Evolutionary conservation across 2,329 filamentous ascomycete species (phyloP).

Genomic region (Claviceps sp.): DNA sequence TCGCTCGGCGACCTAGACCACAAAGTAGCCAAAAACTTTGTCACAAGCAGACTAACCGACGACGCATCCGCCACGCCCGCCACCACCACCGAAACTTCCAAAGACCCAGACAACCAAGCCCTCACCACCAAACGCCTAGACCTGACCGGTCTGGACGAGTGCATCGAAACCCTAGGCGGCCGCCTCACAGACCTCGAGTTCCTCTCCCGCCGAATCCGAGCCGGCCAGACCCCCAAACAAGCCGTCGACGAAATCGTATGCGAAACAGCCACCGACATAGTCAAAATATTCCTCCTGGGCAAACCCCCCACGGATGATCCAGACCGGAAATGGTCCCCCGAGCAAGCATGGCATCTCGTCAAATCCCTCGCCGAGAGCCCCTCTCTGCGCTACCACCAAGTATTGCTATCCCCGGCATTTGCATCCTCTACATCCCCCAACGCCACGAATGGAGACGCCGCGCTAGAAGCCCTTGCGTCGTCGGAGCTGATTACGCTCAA

Average conservation of each 20-base stretch:
- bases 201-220: conserved; percentile 76
- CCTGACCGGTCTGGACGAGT: conserved; percentile 61
- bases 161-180: conserved; percentile 72
- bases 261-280: conserved; percentile 76
- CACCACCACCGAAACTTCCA: conserved; percentile 11
- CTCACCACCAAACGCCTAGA: conserved; percentile 22
- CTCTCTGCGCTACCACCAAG: conserved; percentile 68
- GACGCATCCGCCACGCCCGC: conserved; percentile 17
- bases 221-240: conserved; percentile 67
- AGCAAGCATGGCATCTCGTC: conserved; percentile 86
- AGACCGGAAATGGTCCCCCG: conserved; percentile 56
- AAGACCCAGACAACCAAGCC: conserved; percentile 2
- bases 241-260: conserved; percentile 82
- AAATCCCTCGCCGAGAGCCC: conserved; percentile 59
- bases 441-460: conserved; percentile 52
- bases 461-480: conserved; percentile 68
- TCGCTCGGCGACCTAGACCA: conserved; percentile 76
- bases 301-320: conserved; percentile 27
- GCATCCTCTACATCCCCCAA: conserved; percentile 36
- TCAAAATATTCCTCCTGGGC: conserved; percentile 81
- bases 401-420: conserved; percentile 66
- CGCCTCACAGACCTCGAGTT: conserved; percentile 94
- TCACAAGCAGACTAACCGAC: conserved; percentile 65
- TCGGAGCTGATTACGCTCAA: conserved; percentile 74
- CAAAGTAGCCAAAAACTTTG: conserved; percentile 76